phyloP scores from a whole-genome alignment of 129 eudicot genomes.

The Escallonia herrerae region DNA sequence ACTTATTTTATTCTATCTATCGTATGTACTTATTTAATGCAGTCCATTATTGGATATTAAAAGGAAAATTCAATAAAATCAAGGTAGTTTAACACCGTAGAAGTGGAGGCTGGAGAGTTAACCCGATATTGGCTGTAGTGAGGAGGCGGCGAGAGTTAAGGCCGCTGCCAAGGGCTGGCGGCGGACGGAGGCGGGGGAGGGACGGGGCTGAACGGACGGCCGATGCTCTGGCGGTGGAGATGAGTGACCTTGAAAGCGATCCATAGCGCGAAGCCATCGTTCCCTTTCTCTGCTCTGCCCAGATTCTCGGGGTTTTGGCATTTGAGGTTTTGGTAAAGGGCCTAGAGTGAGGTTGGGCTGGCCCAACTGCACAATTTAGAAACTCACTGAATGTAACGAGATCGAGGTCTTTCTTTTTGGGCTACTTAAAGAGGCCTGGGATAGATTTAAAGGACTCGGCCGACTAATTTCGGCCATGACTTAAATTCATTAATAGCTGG shows the following conservation, averaged over 20 bases:
- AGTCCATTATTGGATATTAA: too few relatives aligned
- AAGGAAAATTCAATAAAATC: not conserved
- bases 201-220: constrained; percentile 29
- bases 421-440: too few relatives aligned
- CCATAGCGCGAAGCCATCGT: constrained; percentile 54
- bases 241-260: constrained; percentile 42
- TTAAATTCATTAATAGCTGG: too few relatives aligned
- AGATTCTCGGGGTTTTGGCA: constrained; percentile 19
- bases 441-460: too few relatives aligned
- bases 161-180: constrained; percentile 14
- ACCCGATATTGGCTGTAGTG: constrained; percentile 31
- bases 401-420: too few relatives aligned
- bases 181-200: constrained; percentile 26
- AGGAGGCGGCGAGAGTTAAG: constrained; percentile 27
- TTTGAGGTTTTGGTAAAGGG: not conserved
- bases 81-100: constrained; percentile 2
- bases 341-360: not conserved
- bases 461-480: too few relatives aligned
- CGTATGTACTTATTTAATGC: too few relatives aligned
- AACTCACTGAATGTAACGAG: too few relatives aligned
- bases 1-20: too few relatives aligned
- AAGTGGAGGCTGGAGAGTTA: constrained; percentile 5
- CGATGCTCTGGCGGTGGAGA: constrained; percentile 44
- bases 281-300: constrained; percentile 1
- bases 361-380: not conserved